Conservation (phyloP, 257 asterid species). For the Solanum dulcamara region DNA sequence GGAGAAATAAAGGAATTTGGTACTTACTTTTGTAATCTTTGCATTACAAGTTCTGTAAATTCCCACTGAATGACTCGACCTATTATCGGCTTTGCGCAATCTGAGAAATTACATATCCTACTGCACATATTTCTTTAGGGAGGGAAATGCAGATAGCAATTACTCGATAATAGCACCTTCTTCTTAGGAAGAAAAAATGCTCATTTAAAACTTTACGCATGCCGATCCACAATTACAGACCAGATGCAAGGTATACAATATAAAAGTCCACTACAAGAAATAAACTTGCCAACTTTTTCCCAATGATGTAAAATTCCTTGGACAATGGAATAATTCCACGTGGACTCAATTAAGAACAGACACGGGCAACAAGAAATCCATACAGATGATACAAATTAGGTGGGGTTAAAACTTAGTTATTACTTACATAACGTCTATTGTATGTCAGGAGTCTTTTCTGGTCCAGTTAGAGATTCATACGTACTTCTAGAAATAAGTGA, state of each 20-base stretch:
- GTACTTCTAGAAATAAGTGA: background rate
- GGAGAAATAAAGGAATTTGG: background rate
- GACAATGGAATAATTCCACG: background rate
- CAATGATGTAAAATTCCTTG: background rate
- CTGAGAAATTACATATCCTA: background rate
- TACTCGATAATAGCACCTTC: background rate
- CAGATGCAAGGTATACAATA: background rate
- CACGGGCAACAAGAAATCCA: background rate
- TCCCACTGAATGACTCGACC: background rate
- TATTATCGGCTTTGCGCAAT: background rate
- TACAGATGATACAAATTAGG: background rate
- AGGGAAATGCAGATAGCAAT: background rate
- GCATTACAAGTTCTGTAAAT: background rate
- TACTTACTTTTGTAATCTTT: background rate
- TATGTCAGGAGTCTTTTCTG: background rate
- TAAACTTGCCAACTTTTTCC: background rate
- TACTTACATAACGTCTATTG: background rate
- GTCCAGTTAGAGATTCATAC: background rate
- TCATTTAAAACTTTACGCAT: background rate
- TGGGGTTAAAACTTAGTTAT: background rate
- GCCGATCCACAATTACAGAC: background rate
- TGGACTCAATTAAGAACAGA: background rate
- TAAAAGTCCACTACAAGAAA: background rate
- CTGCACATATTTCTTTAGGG: background rate
- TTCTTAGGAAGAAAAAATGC: background rate